These are phyloP conservation scores for Penstemon barbatus DNA, from an alignment of 257 asterid genomes.

Conservation along the genomic window DNA sequence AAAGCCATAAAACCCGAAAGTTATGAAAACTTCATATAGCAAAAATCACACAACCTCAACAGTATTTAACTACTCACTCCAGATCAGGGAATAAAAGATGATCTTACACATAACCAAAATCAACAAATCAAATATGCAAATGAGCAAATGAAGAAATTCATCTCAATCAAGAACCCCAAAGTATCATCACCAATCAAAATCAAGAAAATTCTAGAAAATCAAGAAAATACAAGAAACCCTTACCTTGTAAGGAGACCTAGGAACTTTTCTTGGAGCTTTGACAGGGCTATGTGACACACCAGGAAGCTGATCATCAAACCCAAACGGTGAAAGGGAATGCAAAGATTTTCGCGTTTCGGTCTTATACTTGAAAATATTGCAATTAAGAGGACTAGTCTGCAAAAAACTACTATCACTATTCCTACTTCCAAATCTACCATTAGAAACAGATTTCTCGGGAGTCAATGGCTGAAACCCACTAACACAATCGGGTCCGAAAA, in stretches of 20 bases:
- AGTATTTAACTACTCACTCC: neutral
- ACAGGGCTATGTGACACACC: constrained; percentile 80
- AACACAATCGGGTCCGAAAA: constrained; percentile 65
- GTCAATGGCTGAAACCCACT: constrained; percentile 58
- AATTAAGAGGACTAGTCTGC: constrained; percentile 56
- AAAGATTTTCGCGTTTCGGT: constrained; percentile 66
- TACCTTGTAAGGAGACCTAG: constrained; percentile 88
- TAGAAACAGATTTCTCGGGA: constrained; percentile 52
- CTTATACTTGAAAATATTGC: constrained; percentile 79
- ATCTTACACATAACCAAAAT: neutral
- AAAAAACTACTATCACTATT: constrained; percentile 28
- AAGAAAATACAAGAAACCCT: neutral
- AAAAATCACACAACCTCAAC: neutral
- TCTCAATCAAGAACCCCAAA: constrained; percentile 13
- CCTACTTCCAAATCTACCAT: constrained; percentile 33
- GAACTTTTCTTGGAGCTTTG: constrained; percentile 78
- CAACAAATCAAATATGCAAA: neutral
- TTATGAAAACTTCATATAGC: constrained; percentile 3
- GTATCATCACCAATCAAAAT: neutral
- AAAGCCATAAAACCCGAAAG: constrained; percentile 5
- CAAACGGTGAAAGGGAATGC: constrained; percentile 74
- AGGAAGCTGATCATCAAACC: constrained; percentile 72
- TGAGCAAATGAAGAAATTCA: neutral
- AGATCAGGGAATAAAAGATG: neutral
- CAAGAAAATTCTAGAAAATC: neutral